Evolutionary conservation across 306 rosid species (phyloP), one percentile per base, ranked within the genome.

Genomic region (Delonix regia): DNA sequence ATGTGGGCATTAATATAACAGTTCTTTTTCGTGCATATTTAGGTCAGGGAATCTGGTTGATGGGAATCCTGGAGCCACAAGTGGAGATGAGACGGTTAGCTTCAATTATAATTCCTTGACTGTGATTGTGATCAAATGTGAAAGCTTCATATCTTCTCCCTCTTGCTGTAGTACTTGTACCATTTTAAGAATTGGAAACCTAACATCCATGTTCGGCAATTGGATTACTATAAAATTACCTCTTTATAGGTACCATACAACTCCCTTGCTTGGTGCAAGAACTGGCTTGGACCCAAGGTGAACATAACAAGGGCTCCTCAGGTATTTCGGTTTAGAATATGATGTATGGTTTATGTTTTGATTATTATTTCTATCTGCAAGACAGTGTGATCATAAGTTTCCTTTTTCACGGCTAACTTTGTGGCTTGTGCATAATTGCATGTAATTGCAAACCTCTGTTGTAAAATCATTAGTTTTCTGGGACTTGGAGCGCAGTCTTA

Each of bases 251-350:
- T 95, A 78, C 94, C 99, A 24, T 95, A 95, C 87, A 77, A 89
- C 80, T 95, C 99, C 85, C 99, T 95, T 77, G 84, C 98, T 47
- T 95, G 87, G 93, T 95, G 98, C 94, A 95, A 95, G 88, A 89
- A 81, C 77, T 95, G 99, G 99, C 90, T 95, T 52, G 98, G 99
- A 81, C 89, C 97, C 24, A 88, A 86, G 81, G 99, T 93, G 85
- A 95, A 93, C 91, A 88, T 95, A 81, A 93, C 99, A 72, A 93
- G 94, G 86, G 88, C 97, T 71, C 99, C 99, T 39, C 98, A 95
- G 98, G 99, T 93, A 90, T 73, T 53, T 61, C 45, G 18, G 79
- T 34, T 71, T 75, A 69, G 65, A 24, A 73, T 39, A 69, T 74
- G 39, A 45, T 55, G 71, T 56, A 21, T 44, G 19, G 55, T 61